phyloP scores from a whole-genome alignment of 768 basidiomycete species.

The Guyanaporus albipodus region DNA sequence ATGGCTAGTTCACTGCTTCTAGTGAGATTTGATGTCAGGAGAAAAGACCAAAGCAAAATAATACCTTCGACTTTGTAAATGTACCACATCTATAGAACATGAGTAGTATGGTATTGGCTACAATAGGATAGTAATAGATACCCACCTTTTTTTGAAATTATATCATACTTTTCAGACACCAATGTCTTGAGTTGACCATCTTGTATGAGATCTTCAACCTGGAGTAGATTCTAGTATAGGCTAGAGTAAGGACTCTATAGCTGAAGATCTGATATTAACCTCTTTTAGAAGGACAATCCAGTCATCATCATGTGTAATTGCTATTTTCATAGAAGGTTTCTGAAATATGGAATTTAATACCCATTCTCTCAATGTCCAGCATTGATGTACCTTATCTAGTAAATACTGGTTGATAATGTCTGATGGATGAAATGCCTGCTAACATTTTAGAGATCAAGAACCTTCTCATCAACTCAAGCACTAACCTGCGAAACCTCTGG shows the following conservation, averaged over 20 bases:
- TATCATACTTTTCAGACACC: background rate
- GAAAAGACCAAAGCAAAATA: background rate
- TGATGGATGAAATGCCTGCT: conserved; percentile 12
- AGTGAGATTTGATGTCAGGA: too few relatives aligned
- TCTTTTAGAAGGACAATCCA: conserved; percentile 8
- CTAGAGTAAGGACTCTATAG: background rate
- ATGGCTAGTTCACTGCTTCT: background rate
- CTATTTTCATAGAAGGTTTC: background rate
- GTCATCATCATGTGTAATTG: conserved; percentile 5
- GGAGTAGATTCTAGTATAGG: background rate
- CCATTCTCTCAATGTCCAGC: background rate
- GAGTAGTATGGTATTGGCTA: background rate
- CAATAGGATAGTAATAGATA: background rate
- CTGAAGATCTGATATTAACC: background rate
- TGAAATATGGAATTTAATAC: background rate
- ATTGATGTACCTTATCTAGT: background rate
- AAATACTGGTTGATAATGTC: conserved; percentile 10
- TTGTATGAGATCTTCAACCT: background rate
- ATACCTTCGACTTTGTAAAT: conserved; percentile 11
- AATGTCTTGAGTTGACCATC: conserved; percentile 1
- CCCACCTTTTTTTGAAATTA: background rate
- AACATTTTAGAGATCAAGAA: background rate
- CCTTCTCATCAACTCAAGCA: too few relatives aligned
- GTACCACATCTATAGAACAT: conserved; percentile 1
- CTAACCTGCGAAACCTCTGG: conserved; percentile 3